Base-by-base conservation (phyloP, 164 flowering plant species). In the Dillenia suffruticosa region DNA sequence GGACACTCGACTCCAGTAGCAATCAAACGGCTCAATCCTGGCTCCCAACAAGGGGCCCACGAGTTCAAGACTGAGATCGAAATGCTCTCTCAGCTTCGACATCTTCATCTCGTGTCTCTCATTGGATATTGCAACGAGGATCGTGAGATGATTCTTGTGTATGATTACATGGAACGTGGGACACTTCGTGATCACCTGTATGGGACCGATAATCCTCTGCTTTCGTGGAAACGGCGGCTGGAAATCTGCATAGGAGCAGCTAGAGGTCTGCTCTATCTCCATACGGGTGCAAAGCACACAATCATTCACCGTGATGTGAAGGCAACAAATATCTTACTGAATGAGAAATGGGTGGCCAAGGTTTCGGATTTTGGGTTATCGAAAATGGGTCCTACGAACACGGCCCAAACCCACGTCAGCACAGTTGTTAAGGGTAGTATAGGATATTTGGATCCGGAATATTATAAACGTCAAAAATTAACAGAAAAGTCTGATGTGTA, bases 251-350 rank as follows among this genome's bases (percentile, higher is more conserved):
- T 73, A 8, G 82, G 78, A 1, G 74, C 78, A 0, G 80, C 77
- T 0, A 59, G 61, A 6, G 82, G 82, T 12, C 51, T 79, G 15
- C 66, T 64, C 12, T 73, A 73, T 22, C 74, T 79, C 22, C 80
- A 76, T 24, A 8, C 74, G 0, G 75, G 72, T 10, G 68, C 64
- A 14, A 63, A 68, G 68, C 68, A 64, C 49, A 51, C 63, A 2
- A 71, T 73, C 60, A 76, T 79, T 16, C 82, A 79, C 55, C 74
- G 78, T 0, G 71, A 73, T n/a, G 63, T 79, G 13, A 79, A 73
- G 61, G 22, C 76, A 12, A 68, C 72, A 10, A 76, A 73, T 64
- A 79, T 79, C 1, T 7, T 74, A 17, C 40, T 76, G 52, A 80
- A 76, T 24, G 72, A 71, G 12, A 71, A 63, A 2, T 76, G 73